Percentiles rank a stretch among this genome's conserved stretches.
These are phyloP conservation scores for Tetragonia tetragonoides DNA, from an alignment of 148 eudicot genomes.

Conservation along the genomic window DNA sequence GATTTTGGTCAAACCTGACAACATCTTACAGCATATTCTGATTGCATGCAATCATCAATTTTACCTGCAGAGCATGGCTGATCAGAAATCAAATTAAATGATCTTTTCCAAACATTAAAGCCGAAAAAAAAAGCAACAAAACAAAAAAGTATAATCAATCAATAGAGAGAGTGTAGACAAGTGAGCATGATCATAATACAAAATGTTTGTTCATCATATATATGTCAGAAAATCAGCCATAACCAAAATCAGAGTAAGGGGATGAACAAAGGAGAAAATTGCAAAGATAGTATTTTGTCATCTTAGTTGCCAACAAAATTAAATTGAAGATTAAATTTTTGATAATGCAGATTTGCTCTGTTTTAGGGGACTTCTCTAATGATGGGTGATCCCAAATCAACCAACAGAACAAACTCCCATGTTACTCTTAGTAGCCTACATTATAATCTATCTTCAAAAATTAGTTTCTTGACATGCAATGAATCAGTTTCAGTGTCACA, in stretches of 20 bases:
- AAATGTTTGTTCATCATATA: neutral
- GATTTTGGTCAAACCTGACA: neutral
- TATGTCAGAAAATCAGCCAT: neutral
- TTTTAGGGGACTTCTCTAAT: neutral
- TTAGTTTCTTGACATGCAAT: too few relatives aligned
- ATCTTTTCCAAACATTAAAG: neutral
- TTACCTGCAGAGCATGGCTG: neutral
- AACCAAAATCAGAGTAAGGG: neutral
- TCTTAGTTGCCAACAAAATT: neutral
- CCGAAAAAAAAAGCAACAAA: neutral
- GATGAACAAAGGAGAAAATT: neutral
- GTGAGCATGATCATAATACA: neutral
- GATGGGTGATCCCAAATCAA: neutral
- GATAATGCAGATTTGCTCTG: slow-evolving; percentile 6
- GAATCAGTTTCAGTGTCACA: too few relatives aligned
- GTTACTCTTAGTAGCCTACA: neutral
- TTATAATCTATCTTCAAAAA: neutral
- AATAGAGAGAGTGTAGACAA: neutral
- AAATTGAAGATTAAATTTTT: neutral
- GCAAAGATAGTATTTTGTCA: slow-evolving; percentile 2
- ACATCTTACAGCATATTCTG: neutral
- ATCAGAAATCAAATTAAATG: neutral
- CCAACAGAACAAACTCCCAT: slow-evolving; percentile 1
- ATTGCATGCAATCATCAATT: too few relatives aligned
- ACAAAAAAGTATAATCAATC: neutral